These are phyloP conservation scores for Elaeagnus macrophylla DNA, from an alignment of 306 rosid species.

Conservation along the genomic window DNA sequence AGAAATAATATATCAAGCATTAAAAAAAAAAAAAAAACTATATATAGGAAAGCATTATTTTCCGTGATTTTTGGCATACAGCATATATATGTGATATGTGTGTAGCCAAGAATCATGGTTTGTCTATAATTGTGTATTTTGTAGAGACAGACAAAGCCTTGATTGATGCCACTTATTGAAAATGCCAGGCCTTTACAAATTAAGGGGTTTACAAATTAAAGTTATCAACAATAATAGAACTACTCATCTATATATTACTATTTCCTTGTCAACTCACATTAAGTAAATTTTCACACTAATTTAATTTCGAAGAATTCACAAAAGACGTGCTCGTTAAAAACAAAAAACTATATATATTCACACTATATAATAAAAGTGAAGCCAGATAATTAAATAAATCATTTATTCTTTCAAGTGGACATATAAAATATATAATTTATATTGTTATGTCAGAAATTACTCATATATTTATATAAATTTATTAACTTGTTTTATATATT, in stretches of 20 bases:
- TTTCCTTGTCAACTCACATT: constrained; percentile 36
- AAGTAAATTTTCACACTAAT: constrained; percentile 32
- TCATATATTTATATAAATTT: no score
- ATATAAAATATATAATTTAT: no score
- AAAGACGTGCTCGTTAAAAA: not conserved
- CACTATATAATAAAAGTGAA: not conserved
- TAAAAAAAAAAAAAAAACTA: no score
- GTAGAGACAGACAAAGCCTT: constrained; percentile 7
- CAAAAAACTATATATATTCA: not conserved
- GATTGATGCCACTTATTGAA: constrained; percentile 37
- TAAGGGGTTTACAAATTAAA: constrained; percentile 19
- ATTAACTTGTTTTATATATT: no score
- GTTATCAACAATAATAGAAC: not conserved
- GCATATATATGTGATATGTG: not conserved
- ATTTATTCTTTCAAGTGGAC: no score
- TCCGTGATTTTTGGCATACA: no score
- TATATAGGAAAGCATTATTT: no score
- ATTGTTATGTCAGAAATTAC: no score
- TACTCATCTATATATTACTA: constrained; percentile 21
- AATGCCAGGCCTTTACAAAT: constrained; percentile 25
- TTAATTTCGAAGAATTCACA: not conserved
- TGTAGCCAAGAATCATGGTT: constrained; percentile 43
- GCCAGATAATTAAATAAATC: no score
- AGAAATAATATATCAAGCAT: no score
- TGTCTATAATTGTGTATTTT: constrained; percentile 29